Base-by-base conservation (phyloP, 2,329 filamentous ascomycete species). In the Aureobasidium melanogenum region DNA sequence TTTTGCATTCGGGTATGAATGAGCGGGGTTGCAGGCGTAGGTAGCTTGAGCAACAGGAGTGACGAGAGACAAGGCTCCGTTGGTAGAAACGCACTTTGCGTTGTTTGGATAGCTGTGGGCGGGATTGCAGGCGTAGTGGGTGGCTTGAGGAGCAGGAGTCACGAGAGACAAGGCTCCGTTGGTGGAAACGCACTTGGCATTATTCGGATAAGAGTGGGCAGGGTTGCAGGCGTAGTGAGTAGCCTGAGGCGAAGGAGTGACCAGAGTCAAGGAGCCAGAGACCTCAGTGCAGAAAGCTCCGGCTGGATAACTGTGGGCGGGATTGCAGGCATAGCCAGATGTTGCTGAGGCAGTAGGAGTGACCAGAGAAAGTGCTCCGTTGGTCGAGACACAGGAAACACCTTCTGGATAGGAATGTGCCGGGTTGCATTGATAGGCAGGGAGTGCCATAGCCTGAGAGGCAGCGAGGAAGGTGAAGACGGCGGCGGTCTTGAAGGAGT, bases 381-480 rank as follows among this genome's bases (percentile, higher is more conserved):
- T 55, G 39, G 36, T 50, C 1, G 30, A 43, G 15, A 43, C 41
- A n/a, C 59, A 61, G 5, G 15, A 28, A 5, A 17, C 48, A 5
- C 43, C 43, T 2, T 55, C 22, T 15, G 58, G 58, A 24, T 61
- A 61, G 9, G 15, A 3, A 26, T 61, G 59, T 2, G 59, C 59
- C 2, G 59, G 59, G 32, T 51, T 51, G 32, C 47, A 51, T 9
- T 19, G 12, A 12, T 36, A 51, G 28, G 46, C 39, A 39, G 58
- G 58, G 9, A 61, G 26, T 30, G 59, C 59, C 2, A 56, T 12
- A 24, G 48, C 59, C 48, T 55, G 51, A 34, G 59, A 54, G 22
- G 59, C 48, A 32, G 50, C 48, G n/a, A 61, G 59, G 59, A 61
- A 61, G 9, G 48, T 17, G 43, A 61, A 39, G 41, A 61, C 26